Evolutionary conservation across 305 asterid species (phyloP).

Genomic region (Stenogyne calaminthoides): DNA sequence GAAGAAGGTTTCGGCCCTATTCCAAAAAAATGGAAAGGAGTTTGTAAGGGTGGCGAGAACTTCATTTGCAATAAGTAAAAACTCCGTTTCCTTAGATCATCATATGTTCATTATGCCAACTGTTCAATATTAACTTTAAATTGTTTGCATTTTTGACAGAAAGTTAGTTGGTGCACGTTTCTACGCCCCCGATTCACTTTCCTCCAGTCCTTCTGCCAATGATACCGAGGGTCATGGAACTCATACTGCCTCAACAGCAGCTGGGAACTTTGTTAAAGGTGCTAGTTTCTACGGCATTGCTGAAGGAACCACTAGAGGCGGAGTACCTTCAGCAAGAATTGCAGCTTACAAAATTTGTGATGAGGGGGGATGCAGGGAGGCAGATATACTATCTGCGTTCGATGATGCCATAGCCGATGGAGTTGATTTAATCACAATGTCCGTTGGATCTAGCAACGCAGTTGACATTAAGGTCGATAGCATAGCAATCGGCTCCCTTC

Average conservation of each 20-base stretch:
- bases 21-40: conserved; percentile 57
- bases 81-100: background rate
- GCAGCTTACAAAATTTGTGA: conserved; percentile 42
- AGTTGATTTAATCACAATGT: conserved; percentile 51
- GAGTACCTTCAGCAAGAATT: conserved; percentile 49
- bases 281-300: conserved; percentile 48
- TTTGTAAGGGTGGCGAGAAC: conserved; percentile 42
- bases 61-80: conserved; percentile 47
- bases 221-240: conserved; percentile 51
- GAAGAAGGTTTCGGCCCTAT: conserved; percentile 38
- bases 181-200: conserved; percentile 6
- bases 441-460: conserved; percentile 27
- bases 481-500: conserved; percentile 49
- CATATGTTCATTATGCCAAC: background rate
- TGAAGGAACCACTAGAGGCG: conserved; percentile 50
- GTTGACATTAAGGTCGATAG: conserved; percentile 22
- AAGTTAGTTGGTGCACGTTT: conserved; percentile 52
- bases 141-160: conserved; percentile 26
- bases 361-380: conserved; percentile 17
- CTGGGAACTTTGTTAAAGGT: conserved; percentile 37
- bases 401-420: conserved; percentile 68
- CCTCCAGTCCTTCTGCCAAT: conserved; percentile 27
- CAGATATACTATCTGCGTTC: conserved; percentile 36
- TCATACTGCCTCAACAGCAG: conserved; percentile 61
- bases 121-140: background rate